Base-by-base conservation (phyloP, 176 grass and related monocot genomes). In the Rhynchospora pubera region DNA sequence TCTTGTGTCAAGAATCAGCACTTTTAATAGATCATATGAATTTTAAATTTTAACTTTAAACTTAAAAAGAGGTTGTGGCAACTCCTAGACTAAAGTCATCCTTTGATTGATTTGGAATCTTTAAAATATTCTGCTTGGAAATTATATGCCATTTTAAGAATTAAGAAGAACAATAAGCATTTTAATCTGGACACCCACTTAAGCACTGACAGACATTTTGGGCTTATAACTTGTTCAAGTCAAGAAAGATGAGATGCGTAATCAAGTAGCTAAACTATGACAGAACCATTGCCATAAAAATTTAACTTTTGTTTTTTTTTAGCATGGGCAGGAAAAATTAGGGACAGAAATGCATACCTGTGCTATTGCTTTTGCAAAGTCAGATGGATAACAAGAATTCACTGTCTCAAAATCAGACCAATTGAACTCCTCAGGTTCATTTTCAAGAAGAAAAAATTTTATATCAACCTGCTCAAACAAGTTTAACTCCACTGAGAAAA, bases 361-460 rank as follows among this genome's bases (percentile, higher is more conserved):
- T 19, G 70, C 88, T 75, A 94, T 89, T 87, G 87, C 86, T 81
- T 88, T 94, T 48, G 94, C 94, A 84, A 97, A 97, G 23, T 92
- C 87, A 39, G 90, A 77, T 9, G 94, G 94, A 84, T 94, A 90
- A 61, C 90, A 91, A 58, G 85, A 91, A 19, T 92, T 87, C 77
- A 97, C 81, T 8, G 94, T 94, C 88, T 94, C 92, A 73, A 94
- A 89, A 22, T 94, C 87, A n/a, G 92, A 86, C 94, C 92, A 97
- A 10, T 86, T 74, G 0, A 80, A 52, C 62, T 87, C 88, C 0
- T 66, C 88, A 1, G 84, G 55, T 11, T 90, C 89, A 4, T 90
- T 83, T 22, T 88, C 90, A 64, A 86, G 48, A 75, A 88, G 58
- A n/a, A 87, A 85, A 52, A 89, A 79, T 7, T 89, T 83, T 68